A percentile compares a stretch with the other conserved stretches of the same genome.
Evolutionary conservation across 345 rosid species (phyloP).

Genomic region (Odontarrhena argentea): DNA sequence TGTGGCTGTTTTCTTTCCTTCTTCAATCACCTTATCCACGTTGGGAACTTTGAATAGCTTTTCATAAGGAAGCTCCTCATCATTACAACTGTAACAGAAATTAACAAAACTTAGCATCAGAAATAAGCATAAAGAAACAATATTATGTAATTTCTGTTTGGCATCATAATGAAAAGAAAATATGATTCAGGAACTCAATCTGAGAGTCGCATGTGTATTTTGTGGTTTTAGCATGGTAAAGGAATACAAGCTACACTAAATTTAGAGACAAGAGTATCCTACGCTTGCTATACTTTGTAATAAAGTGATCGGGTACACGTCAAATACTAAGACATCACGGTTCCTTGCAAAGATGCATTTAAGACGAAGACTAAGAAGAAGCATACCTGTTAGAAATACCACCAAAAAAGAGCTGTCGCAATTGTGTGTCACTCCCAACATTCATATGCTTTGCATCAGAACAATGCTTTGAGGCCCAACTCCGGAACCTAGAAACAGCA

Average conservation of each 20-base stretch:
- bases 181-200: constrained; percentile 9
- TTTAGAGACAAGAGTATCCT: constrained; percentile 7
- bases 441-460: constrained; percentile 87
- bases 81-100: constrained; percentile 50
- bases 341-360: constrained; percentile 14
- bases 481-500: constrained; percentile 73
- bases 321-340: constrained; percentile 5
- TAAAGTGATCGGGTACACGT: constrained; percentile 3
- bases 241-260: constrained; percentile 12
- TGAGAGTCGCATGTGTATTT: not conserved
- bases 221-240: constrained; percentile 10
- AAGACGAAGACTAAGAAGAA: constrained; percentile 21
- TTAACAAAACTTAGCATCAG: constrained; percentile 28
- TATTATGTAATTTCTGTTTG: constrained; percentile 9
- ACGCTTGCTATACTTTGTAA: constrained; percentile 2
- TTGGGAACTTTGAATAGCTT: constrained; percentile 70
- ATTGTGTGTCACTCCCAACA: constrained; percentile 91
- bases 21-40: constrained; percentile 74
- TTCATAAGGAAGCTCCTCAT: constrained; percentile 51
- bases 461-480: constrained; percentile 86
- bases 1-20: constrained; percentile 77
- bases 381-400: constrained; percentile 71
- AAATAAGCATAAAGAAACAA: not conserved
- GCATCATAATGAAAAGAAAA: not conserved
- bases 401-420: constrained; percentile 84